Base-by-base conservation (phyloP, 306 rosid genomes). In the Rosa rugosa region DNA sequence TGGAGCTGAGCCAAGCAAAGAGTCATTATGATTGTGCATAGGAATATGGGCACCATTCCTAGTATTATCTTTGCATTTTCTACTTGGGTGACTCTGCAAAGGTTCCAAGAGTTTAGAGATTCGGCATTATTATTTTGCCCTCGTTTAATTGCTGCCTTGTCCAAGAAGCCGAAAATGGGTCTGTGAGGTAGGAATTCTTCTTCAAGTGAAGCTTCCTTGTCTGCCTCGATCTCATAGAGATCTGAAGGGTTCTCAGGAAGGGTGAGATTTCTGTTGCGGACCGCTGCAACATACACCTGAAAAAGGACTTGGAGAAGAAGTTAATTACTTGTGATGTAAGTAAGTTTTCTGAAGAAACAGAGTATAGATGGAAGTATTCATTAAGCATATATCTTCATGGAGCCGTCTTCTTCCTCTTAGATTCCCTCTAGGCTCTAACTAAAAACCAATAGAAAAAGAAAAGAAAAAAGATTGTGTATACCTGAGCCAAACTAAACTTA, bases 1-100 rank as follows among this genome's bases (percentile, higher is more conserved):
- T 91, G 99, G 13, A 95, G 96, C 60, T 95, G 99, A 49, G 99
- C 99, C 25, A 92, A 83, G 80, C 99, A 95, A 47, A 95, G 97
- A n/a, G 97, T 95, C 98, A 92, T 92, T 75, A 91, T 81, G 23
- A 92, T 87, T 80, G 99, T 92, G 88, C 98, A 95, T 42, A 90
- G 77, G 79, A 95, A 95, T 53, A 95, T 79, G 27, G 99, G 99
- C 67, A 86, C 23, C 97, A 95, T 84, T 69, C 96, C 85, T 1
- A 85, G 76, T 47, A 92, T 65, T 70, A 93, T 83, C 81, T 95
- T 95, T 20, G 96, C 99, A 57, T 92, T 92, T 82, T 95, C 99
- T n/a, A 92, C 99, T 84, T 95, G 99, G 4, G 97, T 92, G 0
- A 95, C 94, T 74, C 97, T 91, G 86, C 97, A 90, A 41, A 90